Base-by-base conservation (phyloP, 2,329 filamentous ascomycete genomes). In the Sordariomycetes sp. region DNA sequence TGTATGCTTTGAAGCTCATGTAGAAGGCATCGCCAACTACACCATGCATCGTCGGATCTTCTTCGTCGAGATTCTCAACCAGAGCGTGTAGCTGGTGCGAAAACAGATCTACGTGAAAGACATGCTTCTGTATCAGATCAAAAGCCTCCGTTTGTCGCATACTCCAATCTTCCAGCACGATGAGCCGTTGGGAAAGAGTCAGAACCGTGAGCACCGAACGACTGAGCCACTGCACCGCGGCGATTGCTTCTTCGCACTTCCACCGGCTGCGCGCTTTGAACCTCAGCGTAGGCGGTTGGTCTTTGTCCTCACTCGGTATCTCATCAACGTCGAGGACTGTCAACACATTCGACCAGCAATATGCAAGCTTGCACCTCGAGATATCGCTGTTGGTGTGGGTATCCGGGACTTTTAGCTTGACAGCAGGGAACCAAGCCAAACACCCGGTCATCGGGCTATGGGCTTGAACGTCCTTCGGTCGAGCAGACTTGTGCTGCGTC, bases 341-440 rank as follows among this genome's bases (percentile, higher is more conserved):
- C 43, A 98, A 63, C n/a, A 96, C 78, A 49, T 96, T 96, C 3
- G 92, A 96, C 92, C 92, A 98, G 57, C 88, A 95, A 61, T 98
- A 98, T 1, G 86, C 90, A 14, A 98, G 71, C 56, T 98, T 96
- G 24, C 82, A 83, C 49, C 79, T 82, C 14, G 85, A 88, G 8
- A 80, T 69, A 7, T 79, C 73, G 46, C 78, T 82, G 5, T 76
- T 78, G 1, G 74, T 76, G 30, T 73, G 68, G 2, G 74, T 64
- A 41, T 86, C 79, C 8, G 77, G 72, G 12, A 76, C 74, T 56
- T 96, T 96, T 28, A 98, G 66, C 50, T 85, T 92, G 30, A 98
- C 92, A 3, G 88, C 87, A 3, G 92, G 92, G 52, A 98, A 98
- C 92, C 92, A 98, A 21, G 92, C 87, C 32, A 98, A 61, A 47